phyloP scores from a whole-genome alignment of 225 moss, liverwort and hornwort genomes.

The Rhytidiadelphus loreus region DNA sequence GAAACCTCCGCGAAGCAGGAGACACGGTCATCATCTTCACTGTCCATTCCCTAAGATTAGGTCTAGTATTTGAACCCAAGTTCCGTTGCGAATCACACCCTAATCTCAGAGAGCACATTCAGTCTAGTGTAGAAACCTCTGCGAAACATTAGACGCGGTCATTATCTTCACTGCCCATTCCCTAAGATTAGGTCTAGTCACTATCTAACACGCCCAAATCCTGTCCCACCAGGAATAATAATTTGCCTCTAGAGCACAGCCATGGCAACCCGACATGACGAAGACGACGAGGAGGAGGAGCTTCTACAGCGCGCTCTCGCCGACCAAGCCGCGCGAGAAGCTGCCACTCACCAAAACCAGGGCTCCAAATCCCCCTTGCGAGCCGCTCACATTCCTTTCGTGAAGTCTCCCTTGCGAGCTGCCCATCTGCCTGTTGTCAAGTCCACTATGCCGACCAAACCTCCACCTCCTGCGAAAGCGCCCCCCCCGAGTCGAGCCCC shows the following conservation, averaged over 20 bases:
- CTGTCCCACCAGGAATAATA: not conserved
- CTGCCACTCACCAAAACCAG: not conserved
- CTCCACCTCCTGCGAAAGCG: constrained; percentile 9
- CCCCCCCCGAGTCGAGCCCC: constrained; percentile 10
- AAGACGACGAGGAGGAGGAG: constrained; percentile 96
- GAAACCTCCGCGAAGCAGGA: not conserved
- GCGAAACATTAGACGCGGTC: not conserved
- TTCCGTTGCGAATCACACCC: not conserved
- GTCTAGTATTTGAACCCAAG: not conserved
- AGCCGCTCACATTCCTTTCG: constrained; percentile 15
- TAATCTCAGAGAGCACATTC: not conserved
- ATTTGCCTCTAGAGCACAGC: not conserved
- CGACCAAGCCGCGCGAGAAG: constrained; percentile 77
- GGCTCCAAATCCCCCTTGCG: constrained; percentile 29
- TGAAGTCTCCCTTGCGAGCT: constrained; percentile 17
- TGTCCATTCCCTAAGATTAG: not conserved
- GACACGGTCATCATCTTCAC: not conserved
- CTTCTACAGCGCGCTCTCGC: constrained; percentile 74
- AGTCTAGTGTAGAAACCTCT: not conserved
- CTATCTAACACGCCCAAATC: not conserved
- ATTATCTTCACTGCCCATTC: not conserved
- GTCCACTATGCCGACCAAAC: constrained; percentile 15
- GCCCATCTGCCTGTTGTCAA: constrained; percentile 21
- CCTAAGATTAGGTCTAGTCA: not conserved
- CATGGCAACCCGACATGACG: constrained; percentile 37